Evolutionary conservation across 2,329 filamentous ascomycete genomes (phyloP).

Genomic region (Scytalidium lignicola): DNA sequence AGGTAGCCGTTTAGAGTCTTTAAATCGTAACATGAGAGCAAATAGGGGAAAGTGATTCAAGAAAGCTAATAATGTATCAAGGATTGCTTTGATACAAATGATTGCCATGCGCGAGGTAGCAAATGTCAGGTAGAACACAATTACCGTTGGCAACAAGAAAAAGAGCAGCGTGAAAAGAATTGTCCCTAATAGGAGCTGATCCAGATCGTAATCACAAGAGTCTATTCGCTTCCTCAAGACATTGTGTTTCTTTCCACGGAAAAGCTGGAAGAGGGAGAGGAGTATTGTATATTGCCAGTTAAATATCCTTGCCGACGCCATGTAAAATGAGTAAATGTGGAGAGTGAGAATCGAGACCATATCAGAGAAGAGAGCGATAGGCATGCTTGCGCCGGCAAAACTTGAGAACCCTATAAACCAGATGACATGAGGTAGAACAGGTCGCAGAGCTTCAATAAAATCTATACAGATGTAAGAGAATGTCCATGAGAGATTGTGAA

Average conservation of each 20-base stretch:
- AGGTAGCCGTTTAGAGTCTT: slow-evolving; percentile 84
- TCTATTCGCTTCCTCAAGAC: slow-evolving; percentile 96
- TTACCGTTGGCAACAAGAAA: slow-evolving; percentile 89
- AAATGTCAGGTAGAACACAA: slow-evolving; percentile 96
- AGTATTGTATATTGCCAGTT: slow-evolving; percentile 98
- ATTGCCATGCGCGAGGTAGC: slow-evolving; percentile 91
- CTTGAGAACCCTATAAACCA: slow-evolving; percentile 92
- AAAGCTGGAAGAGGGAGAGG: slow-evolving; percentile 95
- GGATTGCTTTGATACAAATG: slow-evolving; percentile 82
- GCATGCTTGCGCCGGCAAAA: slow-evolving; percentile 95
- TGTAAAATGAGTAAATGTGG: slow-evolving; percentile 97
- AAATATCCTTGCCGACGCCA: slow-evolving; percentile 93
- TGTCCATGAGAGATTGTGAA: background rate
- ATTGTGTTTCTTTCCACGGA: slow-evolving; percentile 96
- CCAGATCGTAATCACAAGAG: slow-evolving; percentile 96
- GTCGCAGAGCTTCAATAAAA: slow-evolving; percentile 72
- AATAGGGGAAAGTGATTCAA: slow-evolving; percentile 97
- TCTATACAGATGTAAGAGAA: slow-evolving; percentile 34
- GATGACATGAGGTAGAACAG: slow-evolving; percentile 78
- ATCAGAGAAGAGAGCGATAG: slow-evolving; percentile 92
- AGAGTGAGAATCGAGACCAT: slow-evolving; percentile 85
- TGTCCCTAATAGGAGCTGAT: slow-evolving; percentile 91
- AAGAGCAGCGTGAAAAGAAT: slow-evolving; percentile 94
- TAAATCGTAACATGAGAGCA: slow-evolving; percentile 90
- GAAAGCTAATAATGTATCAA: slow-evolving; percentile 89